Conservation (phyloP, 164 flowering plant species). For the Aristolochia contorta region DNA sequence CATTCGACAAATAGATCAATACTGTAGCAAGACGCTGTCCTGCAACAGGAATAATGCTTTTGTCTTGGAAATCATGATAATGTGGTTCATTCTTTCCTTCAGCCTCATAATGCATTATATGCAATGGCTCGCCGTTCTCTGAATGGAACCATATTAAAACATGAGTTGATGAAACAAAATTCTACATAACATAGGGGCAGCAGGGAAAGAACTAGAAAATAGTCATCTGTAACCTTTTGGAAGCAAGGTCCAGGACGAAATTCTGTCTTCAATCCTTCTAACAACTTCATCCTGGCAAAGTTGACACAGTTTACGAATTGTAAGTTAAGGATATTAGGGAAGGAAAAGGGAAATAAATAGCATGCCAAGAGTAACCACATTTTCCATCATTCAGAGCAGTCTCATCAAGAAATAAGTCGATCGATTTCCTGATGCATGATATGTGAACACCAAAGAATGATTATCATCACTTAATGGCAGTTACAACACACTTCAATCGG, state of each 20-base stretch:
- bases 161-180: background rate
- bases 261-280: slow-evolving; percentile 59
- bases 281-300: slow-evolving; percentile 42
- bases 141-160: slow-evolving; percentile 7
- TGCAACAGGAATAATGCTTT: slow-evolving; percentile 9
- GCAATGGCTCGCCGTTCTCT: slow-evolving; percentile 51
- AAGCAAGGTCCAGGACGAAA: slow-evolving; percentile 82
- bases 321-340: no score
- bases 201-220: background rate
- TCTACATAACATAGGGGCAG: background rate
- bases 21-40: slow-evolving; percentile 60
- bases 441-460: no score
- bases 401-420: no score
- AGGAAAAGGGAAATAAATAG: background rate
- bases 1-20: slow-evolving; percentile 65
- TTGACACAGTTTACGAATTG: background rate
- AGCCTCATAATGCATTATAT: slow-evolving; percentile 34
- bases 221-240: slow-evolving; percentile 48
- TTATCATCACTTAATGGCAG: no score
- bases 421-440: no score
- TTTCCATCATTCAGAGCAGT: no score
- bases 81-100: slow-evolving; percentile 29
- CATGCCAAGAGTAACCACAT: background rate
- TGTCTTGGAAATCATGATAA: slow-evolving; percentile 32
- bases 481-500: no score